A percentile compares a stretch with the other conserved stretches of the same genome.
phyloP scores from a whole-genome alignment of 2,329 filamentous ascomycete species.

The Xylariales sp. region DNA sequence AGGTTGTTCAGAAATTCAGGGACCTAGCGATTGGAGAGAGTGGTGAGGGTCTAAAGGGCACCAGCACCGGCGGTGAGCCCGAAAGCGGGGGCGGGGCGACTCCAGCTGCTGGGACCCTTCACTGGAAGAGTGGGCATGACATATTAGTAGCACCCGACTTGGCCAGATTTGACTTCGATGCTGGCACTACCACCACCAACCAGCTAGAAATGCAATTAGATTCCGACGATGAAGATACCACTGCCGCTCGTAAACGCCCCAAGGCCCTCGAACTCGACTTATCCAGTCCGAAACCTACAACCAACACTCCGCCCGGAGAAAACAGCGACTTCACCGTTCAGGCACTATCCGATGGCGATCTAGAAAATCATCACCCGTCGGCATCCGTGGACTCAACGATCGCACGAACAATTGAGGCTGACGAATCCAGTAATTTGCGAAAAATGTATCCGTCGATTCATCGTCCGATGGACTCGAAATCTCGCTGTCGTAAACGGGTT shows the following conservation, averaged over 20 bases:
- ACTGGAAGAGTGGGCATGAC: slow-evolving; percentile 21
- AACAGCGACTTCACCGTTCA: slow-evolving; percentile 28
- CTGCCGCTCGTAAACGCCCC: slow-evolving; percentile 53
- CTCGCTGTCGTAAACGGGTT: slow-evolving; percentile 47
- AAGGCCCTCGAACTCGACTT: slow-evolving; percentile 49
- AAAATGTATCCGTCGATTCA: slow-evolving; percentile 55
- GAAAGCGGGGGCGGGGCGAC: slow-evolving; percentile 59
- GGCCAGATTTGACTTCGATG: slow-evolving; percentile 48
- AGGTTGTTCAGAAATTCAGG: slow-evolving; percentile 64
- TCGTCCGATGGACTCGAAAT: slow-evolving; percentile 54
- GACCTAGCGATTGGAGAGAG: slow-evolving; percentile 57
- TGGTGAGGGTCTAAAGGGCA: slow-evolving; percentile 24
- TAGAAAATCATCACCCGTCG: slow-evolving; percentile 38
- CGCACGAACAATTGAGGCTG: slow-evolving; percentile 33
- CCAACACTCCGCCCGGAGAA: slow-evolving; percentile 24
- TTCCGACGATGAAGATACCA: slow-evolving; percentile 48
- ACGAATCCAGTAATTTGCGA: slow-evolving; percentile 44
- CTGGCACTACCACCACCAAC: slow-evolving; percentile 31
- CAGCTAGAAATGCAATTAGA: slow-evolving; percentile 45
- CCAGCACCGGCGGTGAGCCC: slow-evolving; percentile 38
- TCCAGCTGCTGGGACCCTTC: slow-evolving; percentile 36
- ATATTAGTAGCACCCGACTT: slow-evolving; percentile 34
- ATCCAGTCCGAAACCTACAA: slow-evolving; percentile 22
- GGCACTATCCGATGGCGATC: slow-evolving; percentile 33
- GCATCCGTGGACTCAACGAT: slow-evolving; percentile 43